Base-by-base conservation (phyloP, 176 grass and related monocot genomes). In the Thinopyrum elongatum region DNA sequence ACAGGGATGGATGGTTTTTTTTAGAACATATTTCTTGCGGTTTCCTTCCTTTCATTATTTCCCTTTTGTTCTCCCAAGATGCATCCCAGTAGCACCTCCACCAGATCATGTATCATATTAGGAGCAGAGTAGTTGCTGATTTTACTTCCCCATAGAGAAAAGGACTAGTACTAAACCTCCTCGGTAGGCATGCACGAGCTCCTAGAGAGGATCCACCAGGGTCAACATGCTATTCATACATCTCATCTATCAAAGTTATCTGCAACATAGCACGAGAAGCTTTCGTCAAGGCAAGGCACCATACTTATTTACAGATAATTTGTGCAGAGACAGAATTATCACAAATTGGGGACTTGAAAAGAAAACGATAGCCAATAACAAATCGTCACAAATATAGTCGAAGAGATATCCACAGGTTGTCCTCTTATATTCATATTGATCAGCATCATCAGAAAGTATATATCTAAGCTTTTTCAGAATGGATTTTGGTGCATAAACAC, bases 211-310 rank as follows among this genome's bases (percentile, higher is more conserved):
- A 67, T 67, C 41, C 28, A 67, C 39, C 62, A 15, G 41, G 46
- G 62, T 68, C 62, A 15, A 33, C 63, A 23, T 15, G 41, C 39
- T 80, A 81, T 15, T 81, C 78, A n/a, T 66, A 80, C 78, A 66
- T 80, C 61, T 49, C 78, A 31, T 80, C 78, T 80, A 80, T 80
- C 79, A 44, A 60, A 84, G 87, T 88, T 67, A 94, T 84, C 94
- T 92, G 94, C 79, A 85, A 79, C 14, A 84, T 13, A 72, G 46
- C 2, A 76, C 42, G 58, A 25, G 30, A 74, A 57, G 21, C 31
- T 80, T 59, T 36, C 26, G 8, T 34, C 41, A 80, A 61, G 6
- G n/a, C n/a, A 28, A 42, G 59, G 36, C 69, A 87, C 19, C 23
- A 19, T 6, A 75, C 77, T 8, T 44, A 7, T 31, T 60, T 78